Evolutionary conservation across 192 early-diverging fungal species (phyloP).

Genomic region (Entomortierella parvispora): DNA sequence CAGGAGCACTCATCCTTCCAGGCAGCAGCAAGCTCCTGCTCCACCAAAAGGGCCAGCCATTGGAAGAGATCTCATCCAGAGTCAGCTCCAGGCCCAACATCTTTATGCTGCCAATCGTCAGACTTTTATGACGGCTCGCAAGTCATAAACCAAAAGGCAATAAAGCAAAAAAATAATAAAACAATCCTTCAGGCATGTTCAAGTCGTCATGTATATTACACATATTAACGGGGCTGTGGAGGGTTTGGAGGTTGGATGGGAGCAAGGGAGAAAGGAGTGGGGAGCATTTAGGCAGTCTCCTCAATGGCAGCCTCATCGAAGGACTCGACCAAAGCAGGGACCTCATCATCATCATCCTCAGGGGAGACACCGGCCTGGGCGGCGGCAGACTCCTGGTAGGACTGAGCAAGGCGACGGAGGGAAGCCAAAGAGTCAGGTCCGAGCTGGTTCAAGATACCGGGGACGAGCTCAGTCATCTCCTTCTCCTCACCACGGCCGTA

Average conservation of each 20-base stretch:
- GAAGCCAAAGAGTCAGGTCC: constrained; percentile 87
- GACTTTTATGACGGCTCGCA: not conserved
- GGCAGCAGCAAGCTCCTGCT: not conserved
- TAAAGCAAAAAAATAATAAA: not conserved
- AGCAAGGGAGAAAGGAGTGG: not conserved
- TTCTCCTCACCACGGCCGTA: constrained; percentile 81
- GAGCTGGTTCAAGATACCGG: constrained; percentile 81
- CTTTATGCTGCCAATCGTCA: constrained; percentile 2
- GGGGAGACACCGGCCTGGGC: constrained; percentile 41
- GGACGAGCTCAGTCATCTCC: constrained; percentile 82
- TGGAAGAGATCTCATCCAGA: too few relatives aligned
- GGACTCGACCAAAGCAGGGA: constrained; percentile 62
- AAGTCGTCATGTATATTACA: not conserved
- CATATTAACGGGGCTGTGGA: not conserved
- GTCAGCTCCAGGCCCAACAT: not conserved
- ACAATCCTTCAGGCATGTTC: not conserved
- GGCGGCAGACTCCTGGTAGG: constrained; percentile 69
- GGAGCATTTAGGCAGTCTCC: constrained; percentile 36
- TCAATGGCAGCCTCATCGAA: constrained; percentile 49
- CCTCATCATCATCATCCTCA: constrained; percentile 21
- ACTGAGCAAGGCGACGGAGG: constrained; percentile 85
- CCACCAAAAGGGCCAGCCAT: not conserved
- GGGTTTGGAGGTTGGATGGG: not conserved
- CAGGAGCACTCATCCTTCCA: not conserved
- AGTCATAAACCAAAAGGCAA: not conserved